phyloP scores from a whole-genome alignment of 192 early-diverging fungal species.

The Oehlia diaphana region DNA sequence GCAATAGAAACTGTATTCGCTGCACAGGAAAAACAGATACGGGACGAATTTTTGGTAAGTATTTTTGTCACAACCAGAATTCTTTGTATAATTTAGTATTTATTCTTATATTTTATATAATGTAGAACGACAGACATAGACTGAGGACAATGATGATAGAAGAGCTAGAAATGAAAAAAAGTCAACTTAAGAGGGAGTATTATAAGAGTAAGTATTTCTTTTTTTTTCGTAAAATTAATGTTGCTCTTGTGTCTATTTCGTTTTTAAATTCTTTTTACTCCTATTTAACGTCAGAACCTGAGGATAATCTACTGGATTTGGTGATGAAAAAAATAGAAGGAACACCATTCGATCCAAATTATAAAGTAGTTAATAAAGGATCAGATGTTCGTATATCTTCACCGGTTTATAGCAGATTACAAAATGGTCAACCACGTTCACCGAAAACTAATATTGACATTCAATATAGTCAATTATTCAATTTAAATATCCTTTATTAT shows the following conservation, averaged over 20 bases:
- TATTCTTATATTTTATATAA: neutral
- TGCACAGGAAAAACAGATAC: neutral
- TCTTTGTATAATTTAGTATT: neutral
- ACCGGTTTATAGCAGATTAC: neutral
- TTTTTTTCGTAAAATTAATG: neutral
- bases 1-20: neutral
- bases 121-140: neutral
- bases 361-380: neutral
- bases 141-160: neutral
- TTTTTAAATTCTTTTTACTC: neutral
- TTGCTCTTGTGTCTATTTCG: neutral
- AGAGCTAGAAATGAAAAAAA: neutral
- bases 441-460: neutral
- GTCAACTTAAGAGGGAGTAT: neutral
- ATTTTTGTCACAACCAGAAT: neutral
- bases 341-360: neutral
- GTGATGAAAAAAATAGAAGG: neutral
- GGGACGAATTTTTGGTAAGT: neutral
- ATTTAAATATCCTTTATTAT: conserved; percentile 1
- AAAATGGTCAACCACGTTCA: neutral
- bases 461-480: neutral
- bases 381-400: neutral
- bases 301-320: neutral
- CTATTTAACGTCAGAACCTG: neutral
- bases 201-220: neutral